Evolutionary conservation across 2,329 filamentous ascomycete genomes (phyloP).

Genomic region (Cladosporium velox): DNA sequence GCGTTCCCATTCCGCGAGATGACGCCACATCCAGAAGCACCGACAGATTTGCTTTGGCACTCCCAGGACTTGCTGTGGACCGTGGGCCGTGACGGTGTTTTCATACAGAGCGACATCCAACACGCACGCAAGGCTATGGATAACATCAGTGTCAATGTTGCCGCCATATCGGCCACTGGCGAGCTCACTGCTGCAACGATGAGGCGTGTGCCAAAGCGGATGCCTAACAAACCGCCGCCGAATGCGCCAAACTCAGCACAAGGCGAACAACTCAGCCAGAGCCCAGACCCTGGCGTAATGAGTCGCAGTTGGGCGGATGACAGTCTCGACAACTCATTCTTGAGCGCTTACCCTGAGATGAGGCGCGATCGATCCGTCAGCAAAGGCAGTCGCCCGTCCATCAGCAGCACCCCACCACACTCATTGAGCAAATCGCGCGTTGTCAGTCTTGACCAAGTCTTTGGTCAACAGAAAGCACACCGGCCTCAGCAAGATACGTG

Average conservation of each 20-base stretch:
- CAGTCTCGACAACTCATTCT: slow-evolving; percentile 56
- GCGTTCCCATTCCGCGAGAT: slow-evolving; percentile 64
- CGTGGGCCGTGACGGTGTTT: slow-evolving; percentile 61
- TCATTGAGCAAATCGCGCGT: slow-evolving; percentile 9
- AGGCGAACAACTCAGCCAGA: slow-evolving; percentile 25
- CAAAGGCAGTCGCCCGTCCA: slow-evolving; percentile 21
- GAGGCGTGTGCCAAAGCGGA: slow-evolving; percentile 12
- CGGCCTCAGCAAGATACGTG: slow-evolving; percentile 33
- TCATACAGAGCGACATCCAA: slow-evolving; percentile 64
- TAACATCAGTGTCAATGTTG: slow-evolving; percentile 51
- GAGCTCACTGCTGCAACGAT: slow-evolving; percentile 45
- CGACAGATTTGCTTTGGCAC: slow-evolving; percentile 64
- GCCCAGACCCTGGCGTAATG: slow-evolving; percentile 40
- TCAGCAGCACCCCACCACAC: slow-evolving; percentile 23
- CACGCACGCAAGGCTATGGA: slow-evolving; percentile 61
- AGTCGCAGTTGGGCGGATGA: slow-evolving; percentile 56
- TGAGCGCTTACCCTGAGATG: slow-evolving; percentile 42
- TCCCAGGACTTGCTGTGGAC: slow-evolving; percentile 67
- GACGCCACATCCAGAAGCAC: slow-evolving; percentile 55
- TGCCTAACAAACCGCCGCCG: not conserved
- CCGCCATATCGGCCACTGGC: slow-evolving; percentile 60
- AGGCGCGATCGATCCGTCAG: slow-evolving; percentile 20
- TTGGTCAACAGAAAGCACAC: slow-evolving; percentile 39
- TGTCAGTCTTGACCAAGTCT: slow-evolving; percentile 17
- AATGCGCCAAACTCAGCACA: not conserved